These are phyloP conservation scores for Collybiopsis luxurians DNA, from an alignment of 768 basidiomycete genomes.

Conservation along the genomic window DNA sequence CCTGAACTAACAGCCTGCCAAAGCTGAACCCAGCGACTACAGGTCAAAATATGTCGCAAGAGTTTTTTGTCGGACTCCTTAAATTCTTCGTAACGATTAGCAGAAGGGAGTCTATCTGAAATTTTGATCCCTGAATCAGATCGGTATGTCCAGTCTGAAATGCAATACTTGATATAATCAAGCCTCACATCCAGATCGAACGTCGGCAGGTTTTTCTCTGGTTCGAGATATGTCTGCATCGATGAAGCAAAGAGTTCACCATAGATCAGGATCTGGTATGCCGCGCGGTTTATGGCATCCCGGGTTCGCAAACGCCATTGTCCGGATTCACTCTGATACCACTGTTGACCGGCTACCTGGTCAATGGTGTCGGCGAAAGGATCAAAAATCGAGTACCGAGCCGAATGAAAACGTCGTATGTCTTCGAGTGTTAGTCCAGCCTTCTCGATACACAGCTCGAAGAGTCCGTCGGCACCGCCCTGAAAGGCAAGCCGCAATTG, in stretches of 20 bases:
- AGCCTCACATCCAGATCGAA: neutral
- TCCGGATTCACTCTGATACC: neutral
- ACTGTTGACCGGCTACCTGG: neutral
- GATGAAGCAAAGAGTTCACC: neutral
- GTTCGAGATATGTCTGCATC: neutral
- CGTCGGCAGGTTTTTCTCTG: neutral
- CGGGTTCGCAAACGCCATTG: neutral
- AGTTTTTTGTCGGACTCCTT: neutral
- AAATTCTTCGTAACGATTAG: neutral
- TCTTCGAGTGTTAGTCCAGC: constrained; percentile 12
- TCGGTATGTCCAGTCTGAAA: neutral
- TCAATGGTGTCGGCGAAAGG: constrained; percentile 9
- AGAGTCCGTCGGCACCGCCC: constrained; percentile 12
- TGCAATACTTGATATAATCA: neutral
- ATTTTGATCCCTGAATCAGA: neutral
- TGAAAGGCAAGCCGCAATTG: constrained; percentile 12
- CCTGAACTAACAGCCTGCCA: neutral
- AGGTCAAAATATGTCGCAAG: neutral
- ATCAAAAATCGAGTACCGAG: constrained; percentile 12
- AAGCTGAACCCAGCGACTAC: neutral
- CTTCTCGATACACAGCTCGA: constrained; percentile 12
- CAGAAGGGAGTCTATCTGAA: neutral
- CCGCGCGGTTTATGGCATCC: neutral
- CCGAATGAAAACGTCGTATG: constrained; percentile 11
- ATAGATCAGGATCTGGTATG: neutral